Conservation (phyloP, 208 protist genomes). For the Trypanosoma brucei region DNA sequence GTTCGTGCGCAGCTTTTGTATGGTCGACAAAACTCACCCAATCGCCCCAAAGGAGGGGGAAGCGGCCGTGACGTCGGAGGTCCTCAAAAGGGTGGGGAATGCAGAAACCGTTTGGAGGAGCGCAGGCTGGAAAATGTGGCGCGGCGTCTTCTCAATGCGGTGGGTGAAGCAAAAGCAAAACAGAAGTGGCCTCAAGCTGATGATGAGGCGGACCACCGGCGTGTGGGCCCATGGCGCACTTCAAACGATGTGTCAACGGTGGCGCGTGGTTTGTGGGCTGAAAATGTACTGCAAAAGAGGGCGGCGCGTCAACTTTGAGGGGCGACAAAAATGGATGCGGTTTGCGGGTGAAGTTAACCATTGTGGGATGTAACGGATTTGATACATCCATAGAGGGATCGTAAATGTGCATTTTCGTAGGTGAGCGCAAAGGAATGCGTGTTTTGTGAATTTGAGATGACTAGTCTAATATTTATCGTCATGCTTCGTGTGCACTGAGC, state of each 20-base stretch:
- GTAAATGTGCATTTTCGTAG: too few relatives aligned
- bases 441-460: too few relatives aligned
- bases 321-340: neutral
- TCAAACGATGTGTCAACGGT: conserved; percentile 25
- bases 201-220: neutral
- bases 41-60: neutral
- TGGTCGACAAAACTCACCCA: neutral
- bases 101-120: neutral
- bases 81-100: neutral
- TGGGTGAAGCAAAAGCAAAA: neutral
- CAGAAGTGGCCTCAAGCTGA: neutral
- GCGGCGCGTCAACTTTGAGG: neutral
- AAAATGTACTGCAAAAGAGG: conserved; percentile 48
- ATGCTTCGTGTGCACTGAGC: too few relatives aligned
- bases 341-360: neutral
- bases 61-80: neutral
- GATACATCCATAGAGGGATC: too few relatives aligned
- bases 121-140: conserved; percentile 8
- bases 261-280: conserved; percentile 59
- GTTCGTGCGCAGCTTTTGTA: conserved; percentile 9
- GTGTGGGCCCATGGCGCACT: neutral
- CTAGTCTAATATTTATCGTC: too few relatives aligned
- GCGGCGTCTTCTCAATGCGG: conserved; percentile 6
- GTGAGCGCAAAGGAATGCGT: too few relatives aligned
- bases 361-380: too few relatives aligned